These are phyloP conservation scores for Tulasnella calospora DNA, from an alignment of 768 basidiomycete species.

Conservation along the genomic window DNA sequence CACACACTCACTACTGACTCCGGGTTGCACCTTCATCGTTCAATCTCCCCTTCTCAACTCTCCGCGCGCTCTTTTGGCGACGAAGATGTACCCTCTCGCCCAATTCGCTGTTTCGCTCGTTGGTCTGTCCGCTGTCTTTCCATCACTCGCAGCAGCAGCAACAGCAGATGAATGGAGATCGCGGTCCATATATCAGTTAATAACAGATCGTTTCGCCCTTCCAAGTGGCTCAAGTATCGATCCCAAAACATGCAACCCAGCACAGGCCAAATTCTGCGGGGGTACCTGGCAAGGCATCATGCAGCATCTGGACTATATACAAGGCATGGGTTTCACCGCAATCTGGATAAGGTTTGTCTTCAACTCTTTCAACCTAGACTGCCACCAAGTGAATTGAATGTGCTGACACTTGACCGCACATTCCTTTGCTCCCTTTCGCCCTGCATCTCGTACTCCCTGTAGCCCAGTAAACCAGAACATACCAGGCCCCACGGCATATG, in stretches of 20 bases:
- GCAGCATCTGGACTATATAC: slow-evolving; percentile 79
- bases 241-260: slow-evolving; percentile 50
- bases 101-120: slow-evolving; percentile 22
- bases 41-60: neutral
- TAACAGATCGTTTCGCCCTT: slow-evolving; percentile 74
- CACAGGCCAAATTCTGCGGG: slow-evolving; percentile 70
- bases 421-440: neutral
- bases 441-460: slow-evolving; percentile 32
- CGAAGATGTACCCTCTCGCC: neutral
- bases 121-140: slow-evolving; percentile 28
- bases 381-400: neutral
- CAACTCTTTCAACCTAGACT: neutral
- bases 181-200: slow-evolving; percentile 77
- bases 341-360: slow-evolving; percentile 26
- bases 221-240: slow-evolving; percentile 49
- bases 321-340: slow-evolving; percentile 36
- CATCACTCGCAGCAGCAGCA: slow-evolving; percentile 46
- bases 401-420: neutral
- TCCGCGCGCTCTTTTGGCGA: neutral
- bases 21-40: neutral
- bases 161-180: slow-evolving; percentile 70
- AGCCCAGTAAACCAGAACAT: slow-evolving; percentile 75
- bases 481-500: slow-evolving; percentile 66
- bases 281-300: slow-evolving; percentile 72
- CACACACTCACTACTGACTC: neutral